Conservation (phyloP, 768 basidiomycete genomes). For the Boletellus ananas region DNA sequence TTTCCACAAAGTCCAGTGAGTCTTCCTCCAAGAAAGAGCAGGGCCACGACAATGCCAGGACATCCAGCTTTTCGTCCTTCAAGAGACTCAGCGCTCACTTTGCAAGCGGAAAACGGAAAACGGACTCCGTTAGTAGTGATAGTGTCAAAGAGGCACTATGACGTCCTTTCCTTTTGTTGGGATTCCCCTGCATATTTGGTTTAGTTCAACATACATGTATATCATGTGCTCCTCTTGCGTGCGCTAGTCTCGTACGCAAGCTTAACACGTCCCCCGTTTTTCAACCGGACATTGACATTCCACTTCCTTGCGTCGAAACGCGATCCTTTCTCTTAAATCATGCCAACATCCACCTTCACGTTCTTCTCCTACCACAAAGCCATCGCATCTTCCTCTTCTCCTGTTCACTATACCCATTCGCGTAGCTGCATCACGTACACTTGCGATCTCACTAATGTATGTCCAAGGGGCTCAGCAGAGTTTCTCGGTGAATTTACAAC, state of each 20-base stretch:
- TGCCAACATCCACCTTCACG: conserved; percentile 11
- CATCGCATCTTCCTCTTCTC: conserved; percentile 15
- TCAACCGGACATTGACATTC: conserved; percentile 1
- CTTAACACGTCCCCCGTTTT: conserved; percentile 5
- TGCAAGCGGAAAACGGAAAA: conserved; percentile 46
- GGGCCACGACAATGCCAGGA: conserved; percentile 51
- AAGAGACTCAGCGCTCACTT: conserved; percentile 49
- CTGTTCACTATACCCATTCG: conserved; percentile 29
- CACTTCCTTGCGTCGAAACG: conserved; percentile 8
- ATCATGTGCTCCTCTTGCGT: conserved; percentile 12
- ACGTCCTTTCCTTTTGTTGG: conserved; percentile 13
- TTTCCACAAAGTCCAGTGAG: conserved; percentile 30
- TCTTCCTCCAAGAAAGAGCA: conserved; percentile 27
- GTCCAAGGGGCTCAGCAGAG: conserved; percentile 9
- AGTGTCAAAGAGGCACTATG: conserved; percentile 41
- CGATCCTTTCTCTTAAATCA: conserved; percentile 8
- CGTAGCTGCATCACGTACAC: conserved; percentile 28
- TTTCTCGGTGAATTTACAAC: conserved; percentile 15
- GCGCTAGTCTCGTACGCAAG: conserved; percentile 16
- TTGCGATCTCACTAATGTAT: conserved; percentile 32
- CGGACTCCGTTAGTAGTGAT: conserved; percentile 46
- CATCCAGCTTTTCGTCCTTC: conserved; percentile 49
- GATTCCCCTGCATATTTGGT: neutral
- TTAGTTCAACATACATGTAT: conserved; percentile 13
- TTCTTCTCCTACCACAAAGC: conserved; percentile 10